Evolutionary conservation across 139 green algal genomes (phyloP).

Genomic region (Raphidocelis subcapitata): DNA sequence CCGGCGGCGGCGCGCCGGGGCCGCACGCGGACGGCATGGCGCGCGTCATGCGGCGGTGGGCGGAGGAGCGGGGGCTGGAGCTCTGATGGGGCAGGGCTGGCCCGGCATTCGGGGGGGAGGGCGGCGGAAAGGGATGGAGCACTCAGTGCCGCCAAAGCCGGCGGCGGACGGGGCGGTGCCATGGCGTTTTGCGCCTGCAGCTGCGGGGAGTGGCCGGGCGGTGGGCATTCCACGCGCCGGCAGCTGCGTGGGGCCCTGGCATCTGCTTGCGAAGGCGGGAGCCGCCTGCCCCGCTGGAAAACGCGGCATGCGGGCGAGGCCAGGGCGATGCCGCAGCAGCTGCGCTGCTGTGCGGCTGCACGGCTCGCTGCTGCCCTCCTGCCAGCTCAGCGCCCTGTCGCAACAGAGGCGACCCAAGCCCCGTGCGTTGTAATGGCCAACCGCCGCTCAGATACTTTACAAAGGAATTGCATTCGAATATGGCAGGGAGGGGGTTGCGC

Average conservation of each 20-base stretch:
- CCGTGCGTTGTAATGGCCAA: too few species aligned
- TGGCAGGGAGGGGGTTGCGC: too few species aligned
- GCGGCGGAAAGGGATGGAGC: background rate
- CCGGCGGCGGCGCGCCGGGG: background rate
- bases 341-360: background rate
- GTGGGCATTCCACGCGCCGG: background rate
- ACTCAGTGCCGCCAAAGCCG: background rate
- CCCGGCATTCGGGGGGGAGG: background rate
- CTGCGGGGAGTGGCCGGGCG: background rate
- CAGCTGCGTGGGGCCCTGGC: background rate
- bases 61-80: conserved; percentile 48
- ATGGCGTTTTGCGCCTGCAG: background rate
- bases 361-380: conserved; percentile 1
- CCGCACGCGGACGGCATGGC: conserved; percentile 41
- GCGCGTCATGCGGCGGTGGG: conserved; percentile 48
- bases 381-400: background rate
- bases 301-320: background rate
- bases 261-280: background rate
- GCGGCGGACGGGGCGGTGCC: too few species aligned
- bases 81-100: background rate
- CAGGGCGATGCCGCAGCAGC: background rate
- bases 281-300: background rate
- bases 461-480: too few species aligned
- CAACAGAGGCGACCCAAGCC: background rate
- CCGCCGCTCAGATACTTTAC: too few species aligned